These are phyloP conservation scores for Trichoderma guizhouense DNA, from an alignment of 2,329 filamentous ascomycete species.

Conservation along the genomic window DNA sequence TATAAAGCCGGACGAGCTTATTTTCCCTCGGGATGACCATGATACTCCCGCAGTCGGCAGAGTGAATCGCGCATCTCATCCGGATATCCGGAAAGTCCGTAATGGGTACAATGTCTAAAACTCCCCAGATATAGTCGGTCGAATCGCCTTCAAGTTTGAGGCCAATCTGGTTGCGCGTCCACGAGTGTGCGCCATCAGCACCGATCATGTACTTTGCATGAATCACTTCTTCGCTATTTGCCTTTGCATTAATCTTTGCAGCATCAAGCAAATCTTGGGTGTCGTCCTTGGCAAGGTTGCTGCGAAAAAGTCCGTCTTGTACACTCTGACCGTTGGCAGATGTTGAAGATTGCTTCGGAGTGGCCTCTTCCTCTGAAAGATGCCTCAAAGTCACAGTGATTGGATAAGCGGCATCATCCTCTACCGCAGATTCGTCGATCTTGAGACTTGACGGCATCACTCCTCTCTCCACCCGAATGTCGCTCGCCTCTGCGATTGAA, in stretches of 20 bases:
- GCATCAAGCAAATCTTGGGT: neutral
- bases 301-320: neutral
- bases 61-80: conserved; percentile 30
- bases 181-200: conserved; percentile 28
- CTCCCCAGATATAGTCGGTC: conserved; percentile 30
- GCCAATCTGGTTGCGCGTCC: conserved; percentile 25
- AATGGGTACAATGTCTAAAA: conserved; percentile 27
- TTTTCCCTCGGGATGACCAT: conserved; percentile 7
- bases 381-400: neutral
- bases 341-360: neutral
- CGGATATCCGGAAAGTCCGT: conserved; percentile 30
- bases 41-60: neutral
- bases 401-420: neutral
- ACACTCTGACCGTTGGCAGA: neutral
- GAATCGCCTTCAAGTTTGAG: conserved; percentile 28
- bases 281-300: conserved; percentile 10
- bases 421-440: neutral
- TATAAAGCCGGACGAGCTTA: conserved; percentile 4
- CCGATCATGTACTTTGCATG: conserved; percentile 20
- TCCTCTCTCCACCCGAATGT: neutral
- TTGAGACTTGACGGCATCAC: neutral
- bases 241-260: neutral
- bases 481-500: neutral
- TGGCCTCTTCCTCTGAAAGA: neutral
- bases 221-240: neutral